A percentile compares a stretch with the other conserved stretches of the same genome.
Conservation (phyloP, 371 early-diverging fungal genomes). For the Mortierella sp. region DNA sequence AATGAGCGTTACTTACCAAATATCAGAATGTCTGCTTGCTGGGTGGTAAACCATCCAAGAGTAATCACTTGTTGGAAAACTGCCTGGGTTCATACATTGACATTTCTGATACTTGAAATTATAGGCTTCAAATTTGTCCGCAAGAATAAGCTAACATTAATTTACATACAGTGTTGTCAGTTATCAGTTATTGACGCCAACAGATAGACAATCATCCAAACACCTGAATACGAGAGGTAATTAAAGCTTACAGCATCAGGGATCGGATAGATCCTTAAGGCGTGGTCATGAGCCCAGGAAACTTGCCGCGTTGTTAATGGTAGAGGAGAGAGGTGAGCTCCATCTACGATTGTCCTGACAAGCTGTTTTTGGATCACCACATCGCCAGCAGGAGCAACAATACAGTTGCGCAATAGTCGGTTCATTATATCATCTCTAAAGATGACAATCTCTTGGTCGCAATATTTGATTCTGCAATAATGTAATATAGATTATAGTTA, state of each 20-base stretch:
- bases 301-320: slow-evolving; percentile 81
- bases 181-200: too few relatives aligned
- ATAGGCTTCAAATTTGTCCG: slow-evolving; percentile 85
- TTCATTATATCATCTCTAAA: slow-evolving; percentile 87
- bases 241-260: slow-evolving; percentile 81
- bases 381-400: slow-evolving; percentile 66
- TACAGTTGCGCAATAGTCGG: slow-evolving; percentile 80
- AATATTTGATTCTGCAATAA: slow-evolving; percentile 76
- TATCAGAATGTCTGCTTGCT: slow-evolving; percentile 63
- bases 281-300: slow-evolving; percentile 86
- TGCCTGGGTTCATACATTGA: slow-evolving; percentile 87
- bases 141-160: slow-evolving; percentile 78
- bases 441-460: slow-evolving; percentile 88
- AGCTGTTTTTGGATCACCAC: slow-evolving; percentile 64
- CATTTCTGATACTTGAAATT: slow-evolving; percentile 80
- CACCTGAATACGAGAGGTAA: neutral
- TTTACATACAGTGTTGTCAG: neutral
- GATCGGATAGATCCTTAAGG: slow-evolving; percentile 86
- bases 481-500: neutral
- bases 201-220: neutral
- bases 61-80: slow-evolving; percentile 82
- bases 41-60: slow-evolving; percentile 86
- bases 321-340: slow-evolving; percentile 87
- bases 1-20: slow-evolving; percentile 58
- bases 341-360: slow-evolving; percentile 86